Evolutionary conservation across 805 yeast genomes (phyloP), one percentile per base, ranked within the genome.

Genomic region (Teunomyces gatunensis): DNA sequence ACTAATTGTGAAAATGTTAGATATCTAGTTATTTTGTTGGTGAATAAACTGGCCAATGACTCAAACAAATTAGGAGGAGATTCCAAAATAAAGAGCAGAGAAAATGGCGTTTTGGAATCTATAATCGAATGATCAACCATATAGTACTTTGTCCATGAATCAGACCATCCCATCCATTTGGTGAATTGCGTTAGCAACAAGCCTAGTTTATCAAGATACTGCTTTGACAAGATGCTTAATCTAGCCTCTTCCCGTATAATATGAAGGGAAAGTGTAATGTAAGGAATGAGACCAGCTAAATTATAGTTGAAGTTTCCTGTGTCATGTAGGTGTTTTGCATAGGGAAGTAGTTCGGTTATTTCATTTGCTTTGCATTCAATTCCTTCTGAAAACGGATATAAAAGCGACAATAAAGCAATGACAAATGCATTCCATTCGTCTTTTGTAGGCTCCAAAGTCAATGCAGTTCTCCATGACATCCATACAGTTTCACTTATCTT

Each of bases 131-230:
- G 45, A 5, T 71, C 69, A 2, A 66, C 54, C 54, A 64, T 67
- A 59, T 90, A 89, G 54, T 81, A 83, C 1, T 64, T 55, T 18
- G 67, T 60, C 96, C 96, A 87, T 0, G 56, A 48, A 1, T 73
- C 80, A 9, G 84, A 78, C 96, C 96, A 87, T 5, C 87, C 83
- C 80, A 85, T 79, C 83, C 88, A 80, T 10, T 71, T 54, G 0
- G 85, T 75, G 11, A 87, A 59, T 53, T 84, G 85, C 0, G 83
- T 69, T n/a, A 90, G 62, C 18, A 90, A 61, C 0, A 67, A 21
- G 0, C 85, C 81, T 25, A 91, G 55, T 28, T 65, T 64, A 3
- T 67, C 54, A 10, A 74, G 65, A 6, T 68, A 61, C 0, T 55
- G 46, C 3, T 58, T 47, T 4, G 75, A 69, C 21, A 81, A 64